A percentile compares a stretch with the other conserved stretches of the same genome.
Evolutionary conservation across 2,329 filamentous ascomycete genomes (phyloP).

Genomic region (Fusarium penzigii): DNA sequence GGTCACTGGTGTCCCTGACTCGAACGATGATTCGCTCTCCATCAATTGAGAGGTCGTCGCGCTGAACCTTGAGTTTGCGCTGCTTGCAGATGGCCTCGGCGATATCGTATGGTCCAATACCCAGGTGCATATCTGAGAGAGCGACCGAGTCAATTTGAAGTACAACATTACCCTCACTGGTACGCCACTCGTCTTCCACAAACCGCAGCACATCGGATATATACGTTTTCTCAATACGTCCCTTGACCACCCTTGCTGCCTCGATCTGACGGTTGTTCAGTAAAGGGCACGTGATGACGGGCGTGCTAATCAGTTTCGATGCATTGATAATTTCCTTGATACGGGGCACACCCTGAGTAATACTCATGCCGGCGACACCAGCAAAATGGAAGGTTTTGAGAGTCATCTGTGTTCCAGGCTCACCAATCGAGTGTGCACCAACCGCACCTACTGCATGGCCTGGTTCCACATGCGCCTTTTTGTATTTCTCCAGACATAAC

Average conservation of each 20-base stretch:
- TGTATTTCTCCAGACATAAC: conserved; percentile 86
- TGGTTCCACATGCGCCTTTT: conserved; percentile 87
- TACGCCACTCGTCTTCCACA: conserved; percentile 88
- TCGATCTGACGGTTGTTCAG: conserved; percentile 73
- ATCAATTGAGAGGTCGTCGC: conserved; percentile 62
- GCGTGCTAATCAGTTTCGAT: conserved; percentile 89
- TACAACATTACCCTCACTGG: conserved; percentile 72
- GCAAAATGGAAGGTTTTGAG: conserved; percentile 99
- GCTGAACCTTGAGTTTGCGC: conserved; percentile 78
- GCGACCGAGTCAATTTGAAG: conserved; percentile 80
- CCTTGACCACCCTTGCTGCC: conserved; percentile 88
- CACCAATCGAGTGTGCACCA: conserved; percentile 95
- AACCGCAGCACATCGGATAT: conserved; percentile 78
- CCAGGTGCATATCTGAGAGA: conserved; percentile 78
- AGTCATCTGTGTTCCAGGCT: conserved; percentile 98
- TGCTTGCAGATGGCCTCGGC: conserved; percentile 73
- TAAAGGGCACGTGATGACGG: conserved; percentile 85
- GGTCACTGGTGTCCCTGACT: conserved; percentile 59
- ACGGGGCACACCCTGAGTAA: conserved; percentile 97
- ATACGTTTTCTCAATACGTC: conserved; percentile 92
- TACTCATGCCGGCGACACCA: conserved; percentile 98
- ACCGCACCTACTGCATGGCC: conserved; percentile 96
- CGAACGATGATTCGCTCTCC: conserved; percentile 71
- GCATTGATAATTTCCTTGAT: conserved; percentile 99
- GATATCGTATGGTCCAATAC: conserved; percentile 74